Base-by-base conservation (phyloP, 306 rosid species). In the Vigna mungo region DNA sequence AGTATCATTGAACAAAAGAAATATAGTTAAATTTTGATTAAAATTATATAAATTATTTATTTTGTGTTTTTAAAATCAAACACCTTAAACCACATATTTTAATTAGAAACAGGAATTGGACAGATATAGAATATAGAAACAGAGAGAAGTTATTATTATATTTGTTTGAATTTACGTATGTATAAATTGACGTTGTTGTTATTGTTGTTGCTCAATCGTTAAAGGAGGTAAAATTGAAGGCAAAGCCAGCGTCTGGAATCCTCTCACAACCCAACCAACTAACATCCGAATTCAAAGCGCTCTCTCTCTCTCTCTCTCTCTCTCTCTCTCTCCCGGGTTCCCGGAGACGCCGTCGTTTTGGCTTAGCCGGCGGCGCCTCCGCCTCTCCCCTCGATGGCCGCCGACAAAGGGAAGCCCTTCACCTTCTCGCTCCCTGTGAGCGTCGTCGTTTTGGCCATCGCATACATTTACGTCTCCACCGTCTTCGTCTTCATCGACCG, bases 401-500 rank as follows among this genome's bases (percentile, higher is more conserved):
- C 15, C 54, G 63, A 56, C 41, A 85, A 85, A 80, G 79, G 83
- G 90, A 85, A 89, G 88, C 2, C 68, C 23, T 16, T 87, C 60
- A 21, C 76, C 73, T 44, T 83, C 61, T 51, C 78, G 37, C 76
- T 92, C 73, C 90, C 99, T 2, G 91, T 95, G 3, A 66, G 82
- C 84, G 85, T 86, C 79, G 99, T 95, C 84, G 68, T 82, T 67
- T 68, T 78, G 56, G 82, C 71, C 36, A 92, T 95, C 80, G 78
- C 74, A 9, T 95, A 79, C 85, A 81, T 92, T 58, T 95, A 95
- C 86, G 43, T 85, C 37, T 87, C 99, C 49, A 87, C 99, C 7
- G 79, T 95, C 23, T 95, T 95, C 83, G 78, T 95, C 20, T 92
- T 90, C 83, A 83, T 92, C 11, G 96, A 92, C 66, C 89, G 85